phyloP scores from a whole-genome alignment of 2,329 filamentous ascomycete genomes.

The Fusarium sp. region DNA sequence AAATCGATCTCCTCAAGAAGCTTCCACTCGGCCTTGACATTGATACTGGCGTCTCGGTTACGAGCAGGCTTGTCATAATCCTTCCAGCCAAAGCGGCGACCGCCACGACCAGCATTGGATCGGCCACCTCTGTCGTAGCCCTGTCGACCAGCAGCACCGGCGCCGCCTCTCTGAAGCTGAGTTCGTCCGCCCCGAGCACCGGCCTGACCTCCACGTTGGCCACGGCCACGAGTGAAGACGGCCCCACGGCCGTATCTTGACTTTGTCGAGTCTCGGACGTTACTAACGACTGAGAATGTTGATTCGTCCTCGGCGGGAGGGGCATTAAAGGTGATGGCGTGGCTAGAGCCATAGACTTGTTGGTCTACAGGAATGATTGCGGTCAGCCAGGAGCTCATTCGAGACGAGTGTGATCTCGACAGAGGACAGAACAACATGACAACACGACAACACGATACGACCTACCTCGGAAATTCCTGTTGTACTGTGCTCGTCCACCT shows the following conservation, averaged over 20 bases:
- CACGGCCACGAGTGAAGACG: slow-evolving; percentile 88
- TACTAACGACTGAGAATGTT: slow-evolving; percentile 97
- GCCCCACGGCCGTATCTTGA: slow-evolving; percentile 89
- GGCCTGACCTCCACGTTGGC: slow-evolving; percentile 76
- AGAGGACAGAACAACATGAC: neutral
- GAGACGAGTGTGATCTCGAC: neutral
- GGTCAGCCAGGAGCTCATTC: slow-evolving; percentile 12
- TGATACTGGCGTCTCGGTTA: slow-evolving; percentile 94
- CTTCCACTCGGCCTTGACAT: slow-evolving; percentile 95
- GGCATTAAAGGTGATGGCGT: slow-evolving; percentile 86
- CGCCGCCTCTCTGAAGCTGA: slow-evolving; percentile 76
- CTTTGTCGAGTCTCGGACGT: slow-evolving; percentile 86
- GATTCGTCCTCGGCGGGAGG: slow-evolving; percentile 95
- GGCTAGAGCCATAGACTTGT: slow-evolving; percentile 93
- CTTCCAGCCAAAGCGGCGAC: slow-evolving; percentile 96
- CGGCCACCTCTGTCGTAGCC: slow-evolving; percentile 75
- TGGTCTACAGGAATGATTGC: slow-evolving; percentile 69
- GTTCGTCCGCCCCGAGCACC: slow-evolving; percentile 66
- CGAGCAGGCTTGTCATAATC: slow-evolving; percentile 98
- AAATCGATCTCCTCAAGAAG: slow-evolving; percentile 99
- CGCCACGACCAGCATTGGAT: slow-evolving; percentile 73
- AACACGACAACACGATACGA: neutral
- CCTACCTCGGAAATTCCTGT: slow-evolving; percentile 90
- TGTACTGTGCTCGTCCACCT: slow-evolving; percentile 87
- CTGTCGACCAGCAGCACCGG: slow-evolving; percentile 66